Evolutionary conservation across 805 yeast genomes (phyloP).

Genomic region (Ogataea nonfermentans): DNA sequence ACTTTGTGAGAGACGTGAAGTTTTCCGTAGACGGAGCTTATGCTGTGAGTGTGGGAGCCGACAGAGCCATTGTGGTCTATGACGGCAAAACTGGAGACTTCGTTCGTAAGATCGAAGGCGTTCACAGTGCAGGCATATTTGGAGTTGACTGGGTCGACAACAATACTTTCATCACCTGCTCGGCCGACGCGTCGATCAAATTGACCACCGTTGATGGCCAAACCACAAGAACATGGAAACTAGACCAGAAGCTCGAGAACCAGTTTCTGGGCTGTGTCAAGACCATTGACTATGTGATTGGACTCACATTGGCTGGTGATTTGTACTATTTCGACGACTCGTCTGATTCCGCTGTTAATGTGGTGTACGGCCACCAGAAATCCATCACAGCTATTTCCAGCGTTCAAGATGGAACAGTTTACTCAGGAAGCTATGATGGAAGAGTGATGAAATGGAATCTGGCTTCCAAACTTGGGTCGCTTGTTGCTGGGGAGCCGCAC

Average conservation of each 20-base stretch:
- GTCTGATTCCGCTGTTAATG: conserved; percentile 35
- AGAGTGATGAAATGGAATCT: conserved; percentile 59
- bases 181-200: conserved; percentile 79
- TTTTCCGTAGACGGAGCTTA: conserved; percentile 79
- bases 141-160: conserved; percentile 66
- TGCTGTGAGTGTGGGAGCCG: conserved; percentile 82
- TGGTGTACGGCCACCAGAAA: conserved; percentile 77
- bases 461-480: conserved; percentile 34
- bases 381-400: conserved; percentile 62
- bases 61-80: conserved; percentile 70
- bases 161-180: conserved; percentile 70
- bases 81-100: conserved; percentile 88
- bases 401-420: conserved; percentile 24
- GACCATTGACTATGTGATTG: conserved; percentile 55
- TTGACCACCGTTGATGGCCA: conserved; percentile 56
- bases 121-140: conserved; percentile 79
- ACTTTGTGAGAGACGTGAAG: conserved; percentile 75
- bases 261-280: conserved; percentile 82
- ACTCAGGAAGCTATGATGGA: conserved; percentile 85
- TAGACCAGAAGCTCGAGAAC: conserved; percentile 47
- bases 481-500: conserved; percentile 48
- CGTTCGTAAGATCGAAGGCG: conserved; percentile 45
- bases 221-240: conserved; percentile 48
- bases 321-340: conserved; percentile 55
- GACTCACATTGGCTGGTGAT: conserved; percentile 71